Conservation (phyloP, 2,329 filamentous ascomycete genomes). For the Huntiella abstrusa region DNA sequence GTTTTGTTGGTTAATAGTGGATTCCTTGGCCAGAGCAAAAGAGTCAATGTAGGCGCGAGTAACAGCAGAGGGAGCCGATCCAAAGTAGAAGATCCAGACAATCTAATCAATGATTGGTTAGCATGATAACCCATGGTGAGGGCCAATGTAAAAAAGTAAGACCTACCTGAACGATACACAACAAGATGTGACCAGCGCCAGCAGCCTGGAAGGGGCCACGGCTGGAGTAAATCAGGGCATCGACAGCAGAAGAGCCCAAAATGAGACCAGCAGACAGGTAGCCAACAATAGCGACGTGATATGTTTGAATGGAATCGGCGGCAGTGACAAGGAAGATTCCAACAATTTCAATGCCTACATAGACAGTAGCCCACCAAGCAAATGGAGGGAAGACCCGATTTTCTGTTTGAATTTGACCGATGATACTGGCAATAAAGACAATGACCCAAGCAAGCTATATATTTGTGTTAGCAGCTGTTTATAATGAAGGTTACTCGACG, state of each 20-base stretch:
- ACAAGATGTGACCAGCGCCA: slow-evolving; percentile 78
- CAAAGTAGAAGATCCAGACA: slow-evolving; percentile 98
- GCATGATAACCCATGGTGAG: not conserved
- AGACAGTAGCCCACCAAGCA: slow-evolving; percentile 80
- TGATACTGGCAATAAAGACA: slow-evolving; percentile 66
- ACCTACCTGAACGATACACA: slow-evolving; percentile 80
- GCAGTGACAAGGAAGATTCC: slow-evolving; percentile 70
- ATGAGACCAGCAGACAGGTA: slow-evolving; percentile 72
- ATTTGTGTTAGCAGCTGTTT: slow-evolving; percentile 12
- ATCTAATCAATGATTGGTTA: slow-evolving; percentile 35
- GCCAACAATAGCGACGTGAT: slow-evolving; percentile 79
- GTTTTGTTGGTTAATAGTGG: slow-evolving; percentile 44
- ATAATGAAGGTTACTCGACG: not conserved
- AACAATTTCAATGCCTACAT: slow-evolving; percentile 64
- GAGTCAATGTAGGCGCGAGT: slow-evolving; percentile 88
- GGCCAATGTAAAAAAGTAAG: slow-evolving; percentile 12
- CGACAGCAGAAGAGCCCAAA: slow-evolving; percentile 69
- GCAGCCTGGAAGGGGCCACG: slow-evolving; percentile 63
- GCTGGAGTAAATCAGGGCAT: slow-evolving; percentile 62
- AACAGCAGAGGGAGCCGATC: slow-evolving; percentile 69
- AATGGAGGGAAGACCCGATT: slow-evolving; percentile 53
- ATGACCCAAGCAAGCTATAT: slow-evolving; percentile 84
- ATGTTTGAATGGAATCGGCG: slow-evolving; percentile 67
- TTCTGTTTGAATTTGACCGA: slow-evolving; percentile 17
- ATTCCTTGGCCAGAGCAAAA: slow-evolving; percentile 83